Base-by-base conservation (phyloP, 2,329 filamentous ascomycete genomes). In the Graphilbum sp. region DNA sequence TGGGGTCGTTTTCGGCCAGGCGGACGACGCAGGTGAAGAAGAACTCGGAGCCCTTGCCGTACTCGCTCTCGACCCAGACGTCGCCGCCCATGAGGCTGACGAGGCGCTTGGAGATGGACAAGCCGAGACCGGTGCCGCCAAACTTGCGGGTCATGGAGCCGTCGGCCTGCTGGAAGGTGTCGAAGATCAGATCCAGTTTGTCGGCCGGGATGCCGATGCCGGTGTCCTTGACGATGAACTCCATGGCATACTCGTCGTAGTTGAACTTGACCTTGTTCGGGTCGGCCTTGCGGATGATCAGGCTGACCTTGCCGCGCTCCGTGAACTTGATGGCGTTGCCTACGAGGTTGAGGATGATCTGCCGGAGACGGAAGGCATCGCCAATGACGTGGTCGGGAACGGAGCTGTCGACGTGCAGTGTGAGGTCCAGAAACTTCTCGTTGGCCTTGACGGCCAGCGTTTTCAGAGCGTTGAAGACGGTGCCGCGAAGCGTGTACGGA, bases 241-340 rank as follows among this genome's bases (percentile, higher is more conserved):
- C 86, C 55, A 95, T 88, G 21, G 86, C 81, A 49, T 93, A 94
- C 56, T 95, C 83, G 30, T 21, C 33, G 4, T 13, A 5, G 36
- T 31, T 23, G 40, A 40, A 46, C 32, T 75, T 67, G 35, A 77
- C 70, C 35, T 76, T 16, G n/a, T 6, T 32, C 27, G 27, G 69
- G 44, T 73, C 66, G 23, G 82, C 63, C 52, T 72, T 67, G 47
- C 78, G 76, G 49, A 96, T 95, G n/a, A 81, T 86, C 38, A 96
- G 74, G 56, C 87, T 92, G 50, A 98, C 90, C 56, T 94, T 86
- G 44, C 90, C 90, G 50, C 92, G 80, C 58, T 96, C 88, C 3
- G 90, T 96, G 57, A 98, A 98, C 55, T 98, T 98, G 67, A 98
- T 95, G 39, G 90, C 88, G 52, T 98, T 98, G 53, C 90, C 90